These are phyloP conservation scores for Nicotiana noctiflora DNA, from an alignment of 257 asterid species.

Conservation along the genomic window DNA sequence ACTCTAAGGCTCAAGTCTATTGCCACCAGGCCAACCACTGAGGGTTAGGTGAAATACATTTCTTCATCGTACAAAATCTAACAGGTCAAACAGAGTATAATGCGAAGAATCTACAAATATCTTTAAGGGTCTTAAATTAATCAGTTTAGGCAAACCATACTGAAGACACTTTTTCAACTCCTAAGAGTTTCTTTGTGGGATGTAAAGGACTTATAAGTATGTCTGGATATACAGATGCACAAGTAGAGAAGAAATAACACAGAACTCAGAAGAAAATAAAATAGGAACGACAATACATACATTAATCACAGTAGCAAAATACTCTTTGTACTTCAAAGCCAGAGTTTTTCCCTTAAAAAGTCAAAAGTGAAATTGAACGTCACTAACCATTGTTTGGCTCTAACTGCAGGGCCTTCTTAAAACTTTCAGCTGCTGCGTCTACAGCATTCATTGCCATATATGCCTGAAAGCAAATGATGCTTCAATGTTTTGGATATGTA, in stretches of 20 bases:
- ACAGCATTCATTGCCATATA: conserved; percentile 33
- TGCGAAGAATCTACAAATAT: not conserved
- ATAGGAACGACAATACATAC: not conserved
- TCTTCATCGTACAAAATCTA: not conserved
- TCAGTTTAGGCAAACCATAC: not conserved
- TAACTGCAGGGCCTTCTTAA: conserved; percentile 29
- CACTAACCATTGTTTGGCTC: conserved; percentile 34
- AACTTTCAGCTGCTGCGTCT: conserved; percentile 34
- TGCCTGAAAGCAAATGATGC: conserved; percentile 23
- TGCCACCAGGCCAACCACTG: no score
- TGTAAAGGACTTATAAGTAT: not conserved
- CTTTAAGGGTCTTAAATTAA: not conserved
- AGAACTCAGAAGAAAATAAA: not conserved
- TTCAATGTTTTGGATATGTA: conserved; percentile 4
- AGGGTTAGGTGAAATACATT: not conserved
- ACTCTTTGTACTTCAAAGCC: not conserved
- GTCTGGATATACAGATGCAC: not conserved
- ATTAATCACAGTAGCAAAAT: not conserved
- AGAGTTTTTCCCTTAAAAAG: not conserved
- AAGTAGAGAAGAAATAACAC: not conserved
- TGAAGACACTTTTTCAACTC: not conserved
- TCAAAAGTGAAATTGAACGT: not conserved
- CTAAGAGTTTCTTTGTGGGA: not conserved
- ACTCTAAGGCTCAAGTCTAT: no score
- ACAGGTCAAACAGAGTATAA: not conserved